Base-by-base conservation (phyloP, 1,139 yeast genomes). In the Candida tropicalis region DNA sequence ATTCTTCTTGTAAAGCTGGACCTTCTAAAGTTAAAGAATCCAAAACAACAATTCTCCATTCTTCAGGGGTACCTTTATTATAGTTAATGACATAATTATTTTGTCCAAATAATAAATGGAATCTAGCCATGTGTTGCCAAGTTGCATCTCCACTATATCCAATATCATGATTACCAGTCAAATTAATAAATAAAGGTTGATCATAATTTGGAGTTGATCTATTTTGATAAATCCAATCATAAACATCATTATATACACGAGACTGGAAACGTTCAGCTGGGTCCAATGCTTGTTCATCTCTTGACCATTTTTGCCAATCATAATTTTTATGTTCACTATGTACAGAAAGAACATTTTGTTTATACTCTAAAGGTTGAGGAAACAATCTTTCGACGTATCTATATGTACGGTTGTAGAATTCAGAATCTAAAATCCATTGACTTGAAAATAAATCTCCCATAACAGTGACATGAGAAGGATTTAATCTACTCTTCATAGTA, bases 111-210 rank as follows among this genome's bases (percentile, higher is more conserved):
- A 84, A 68, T 23, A 68, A 66, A 43, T 75, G 77, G 67, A 81
- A 95, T 49, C 99, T 73, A 0, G 88, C 80, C 81, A 90, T 79
- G 55, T 95, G 95, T 57, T 88, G 97, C 73, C 84, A 82, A 0
- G 97, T 89, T 38, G 95, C 89, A 65, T 95, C 99, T 0, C 98
- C 98, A 42, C 89, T 82, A 60, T 93, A 93, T 0, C 99, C 99
- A 45, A 93, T 82, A 61, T 93, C 99, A 60, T 93, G 99, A 60
- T 93, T 95, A 2, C 99, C 99, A 0, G 96, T 84, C 34, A 93
- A 70, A 58, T 93, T 91, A 46, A 89, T 76, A 57, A 90, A 79
- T 37, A 84, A 65, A 1, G 89, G 87, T 45, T 63, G 62, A 12
- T 68, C 59, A 44, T 52, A 63, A 49, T 68, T 69, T 27, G 75